phyloP scores from a whole-genome alignment of 176 grass and related monocot genomes.

The Triticum aestivum region IWGSC_CS_RefSeq_v2.1 NC_057796.1:19548581-19549080 shows the following conservation, averaged over 20 bases:
- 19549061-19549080: conserved; percentile 75
- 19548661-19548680: conserved; percentile 51
- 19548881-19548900: neutral
- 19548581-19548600: conserved; percentile 19
- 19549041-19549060: conserved; percentile 75
- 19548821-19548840: conserved; percentile 81
- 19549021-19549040: conserved; percentile 82
- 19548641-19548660: conserved; percentile 96
- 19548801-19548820: conserved; percentile 97
- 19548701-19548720: conserved; percentile 93
- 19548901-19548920: neutral
- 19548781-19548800: conserved; percentile 91
- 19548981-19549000: conserved; percentile 80
- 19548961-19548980: conserved; percentile 93
- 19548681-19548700: conserved; percentile 63
- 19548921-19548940: conserved; percentile 17
- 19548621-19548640: conserved; percentile 82
- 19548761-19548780: conserved; percentile 79
- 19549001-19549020: conserved; percentile 68
- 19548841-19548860: conserved; percentile 93
- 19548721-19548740: conserved; percentile 64
- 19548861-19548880: conserved; percentile 47
- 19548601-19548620: neutral
- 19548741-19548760: conserved; percentile 94
- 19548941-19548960: conserved; percentile 38